These are phyloP conservation scores for Xerocomus amazonicus DNA, from an alignment of 1,284 basidiomycete species.

Conservation along the genomic window DNA sequence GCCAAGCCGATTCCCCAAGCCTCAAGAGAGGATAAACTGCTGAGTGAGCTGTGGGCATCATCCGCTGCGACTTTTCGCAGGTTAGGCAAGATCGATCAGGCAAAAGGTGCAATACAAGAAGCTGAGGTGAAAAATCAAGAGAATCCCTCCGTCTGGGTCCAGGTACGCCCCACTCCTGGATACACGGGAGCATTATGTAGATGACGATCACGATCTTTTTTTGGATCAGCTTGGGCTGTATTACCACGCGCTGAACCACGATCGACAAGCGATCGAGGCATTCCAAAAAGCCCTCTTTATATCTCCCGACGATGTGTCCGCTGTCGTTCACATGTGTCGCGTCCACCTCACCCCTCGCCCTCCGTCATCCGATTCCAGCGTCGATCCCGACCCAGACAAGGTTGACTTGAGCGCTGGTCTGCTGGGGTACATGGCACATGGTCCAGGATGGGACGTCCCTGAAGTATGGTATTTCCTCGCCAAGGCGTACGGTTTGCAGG, in stretches of 20 bases:
- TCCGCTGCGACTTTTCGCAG: conserved; percentile 92
- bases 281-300: conserved; percentile 85
- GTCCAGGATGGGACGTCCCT: conserved; percentile 80
- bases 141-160: conserved; percentile 92
- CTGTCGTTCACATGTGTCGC: conserved; percentile 72
- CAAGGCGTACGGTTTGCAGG: conserved; percentile 74
- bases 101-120: conserved; percentile 89
- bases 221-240: conserved; percentile 69
- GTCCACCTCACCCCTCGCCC: conserved; percentile 54
- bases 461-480: conserved; percentile 92
- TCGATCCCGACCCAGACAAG: conserved; percentile 44
- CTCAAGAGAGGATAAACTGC: conserved; percentile 64
- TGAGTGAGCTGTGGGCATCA: conserved; percentile 91
- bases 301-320: conserved; percentile 69
- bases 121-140: conserved; percentile 87
- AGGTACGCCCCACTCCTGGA: conserved; percentile 48
- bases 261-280: conserved; percentile 64
- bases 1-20: conserved; percentile 42
- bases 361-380: conserved; percentile 22
- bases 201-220: neutral
- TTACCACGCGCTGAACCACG: conserved; percentile 55
- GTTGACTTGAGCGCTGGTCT: conserved; percentile 74
- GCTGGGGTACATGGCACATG: conserved; percentile 56
- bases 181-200: neutral
- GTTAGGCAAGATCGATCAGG: conserved; percentile 85